Percentiles rank a stretch among this genome's conserved stretches.
Conservation (phyloP, 345 rosid species). For the Euphorbia tirucalli region DNA sequence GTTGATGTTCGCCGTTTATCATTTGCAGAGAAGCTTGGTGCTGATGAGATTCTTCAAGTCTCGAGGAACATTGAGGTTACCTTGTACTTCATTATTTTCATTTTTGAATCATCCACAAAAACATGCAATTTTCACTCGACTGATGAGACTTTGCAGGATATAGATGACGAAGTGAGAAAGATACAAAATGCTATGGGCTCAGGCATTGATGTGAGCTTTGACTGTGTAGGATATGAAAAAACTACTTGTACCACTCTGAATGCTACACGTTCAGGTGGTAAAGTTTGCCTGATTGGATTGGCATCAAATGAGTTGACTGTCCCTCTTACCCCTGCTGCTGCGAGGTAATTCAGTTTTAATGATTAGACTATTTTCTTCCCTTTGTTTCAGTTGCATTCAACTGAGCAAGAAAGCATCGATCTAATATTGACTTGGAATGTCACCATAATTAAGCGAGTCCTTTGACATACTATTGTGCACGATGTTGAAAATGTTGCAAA, state of each 20-base stretch:
- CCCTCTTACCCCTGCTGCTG: slow-evolving; percentile 86
- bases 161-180: slow-evolving; percentile 56
- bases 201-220: slow-evolving; percentile 67
- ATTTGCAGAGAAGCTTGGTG: slow-evolving; percentile 74
- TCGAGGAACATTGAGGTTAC: slow-evolving; percentile 58
- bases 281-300: slow-evolving; percentile 87
- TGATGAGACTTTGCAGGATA: slow-evolving; percentile 40
- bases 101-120: too few species aligned
- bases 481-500: too few species aligned
- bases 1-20: slow-evolving; percentile 71
- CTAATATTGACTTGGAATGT: not conserved
- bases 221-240: slow-evolving; percentile 86
- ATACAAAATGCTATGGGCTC: slow-evolving; percentile 61
- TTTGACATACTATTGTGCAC: too few species aligned
- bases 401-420: not conserved
- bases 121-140: too few species aligned
- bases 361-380: not conserved
- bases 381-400: not conserved
- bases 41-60: slow-evolving; percentile 61
- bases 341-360: slow-evolving; percentile 48
- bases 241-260: slow-evolving; percentile 80
- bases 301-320: slow-evolving; percentile 75
- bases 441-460: not conserved
- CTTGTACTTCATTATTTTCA: not conserved
- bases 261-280: slow-evolving; percentile 81